Conservation (phyloP, 768 basidiomycete species). For the Crepidotus variabilis region DNA sequence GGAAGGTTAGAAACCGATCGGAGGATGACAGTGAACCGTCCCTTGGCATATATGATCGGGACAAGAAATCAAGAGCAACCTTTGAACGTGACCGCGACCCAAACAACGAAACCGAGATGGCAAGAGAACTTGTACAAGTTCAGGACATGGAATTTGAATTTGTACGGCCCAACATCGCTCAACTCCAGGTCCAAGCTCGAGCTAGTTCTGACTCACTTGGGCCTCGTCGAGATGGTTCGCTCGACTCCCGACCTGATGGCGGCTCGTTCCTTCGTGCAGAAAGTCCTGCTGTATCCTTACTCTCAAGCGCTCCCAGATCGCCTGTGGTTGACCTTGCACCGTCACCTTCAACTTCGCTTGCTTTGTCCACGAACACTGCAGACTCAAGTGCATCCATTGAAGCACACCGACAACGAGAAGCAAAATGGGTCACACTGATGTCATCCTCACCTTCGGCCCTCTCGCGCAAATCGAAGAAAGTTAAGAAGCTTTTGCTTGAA, state of each 20-base stretch:
- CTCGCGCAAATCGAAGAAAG: slow-evolving; percentile 76
- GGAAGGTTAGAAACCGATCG: slow-evolving; percentile 37
- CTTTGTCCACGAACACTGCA: slow-evolving; percentile 5
- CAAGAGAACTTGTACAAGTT: slow-evolving; percentile 60
- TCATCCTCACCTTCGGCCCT: slow-evolving; percentile 53
- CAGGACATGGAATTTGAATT: slow-evolving; percentile 83
- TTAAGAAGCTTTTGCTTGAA: slow-evolving; percentile 69
- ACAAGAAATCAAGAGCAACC: background rate
- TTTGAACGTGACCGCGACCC: background rate
- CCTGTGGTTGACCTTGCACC: slow-evolving; percentile 11
- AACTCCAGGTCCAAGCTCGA: slow-evolving; percentile 31
- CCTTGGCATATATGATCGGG: slow-evolving; percentile 6
- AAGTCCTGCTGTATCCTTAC: slow-evolving; percentile 40
- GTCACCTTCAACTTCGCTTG: background rate
- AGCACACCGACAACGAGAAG: slow-evolving; percentile 73
- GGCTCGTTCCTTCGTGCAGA: slow-evolving; percentile 29
- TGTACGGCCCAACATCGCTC: slow-evolving; percentile 55
- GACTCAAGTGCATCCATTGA: slow-evolving; percentile 42
- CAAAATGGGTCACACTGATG: slow-evolving; percentile 71
- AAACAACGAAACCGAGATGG: background rate
- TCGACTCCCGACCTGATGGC: slow-evolving; percentile 26
- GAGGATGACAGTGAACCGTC: slow-evolving; percentile 29
- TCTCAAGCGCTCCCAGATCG: slow-evolving; percentile 24
- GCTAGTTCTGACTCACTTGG: slow-evolving; percentile 53
- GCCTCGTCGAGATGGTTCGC: slow-evolving; percentile 29